A percentile compares a stretch with the other conserved stretches of the same genome.
Conservation (phyloP, 495 filamentous ascomycete species). For the Tetracladium setigerum region DNA sequence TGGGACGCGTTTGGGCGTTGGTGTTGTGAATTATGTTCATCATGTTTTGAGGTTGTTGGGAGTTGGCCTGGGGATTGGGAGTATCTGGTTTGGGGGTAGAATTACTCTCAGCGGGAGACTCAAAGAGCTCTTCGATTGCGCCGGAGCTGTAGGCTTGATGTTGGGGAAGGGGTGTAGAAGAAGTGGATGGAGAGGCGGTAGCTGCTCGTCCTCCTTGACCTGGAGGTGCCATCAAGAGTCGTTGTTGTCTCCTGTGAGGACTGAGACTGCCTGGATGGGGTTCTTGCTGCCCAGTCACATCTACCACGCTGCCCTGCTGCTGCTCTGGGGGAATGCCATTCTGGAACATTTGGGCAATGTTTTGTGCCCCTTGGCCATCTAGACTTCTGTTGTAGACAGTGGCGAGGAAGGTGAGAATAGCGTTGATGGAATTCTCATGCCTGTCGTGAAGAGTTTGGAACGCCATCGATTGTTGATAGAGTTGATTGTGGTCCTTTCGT, state of each 20-base stretch:
- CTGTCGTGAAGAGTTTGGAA: constrained; percentile 90
- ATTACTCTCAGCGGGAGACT: constrained; percentile 12
- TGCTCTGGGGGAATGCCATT: constrained; percentile 54
- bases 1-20: constrained; percentile 54
- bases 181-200: constrained; percentile 29
- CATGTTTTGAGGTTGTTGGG: constrained; percentile 53
- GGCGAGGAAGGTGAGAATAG: constrained; percentile 91
- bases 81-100: constrained; percentile 2
- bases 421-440: constrained; percentile 96
- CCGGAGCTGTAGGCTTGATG: constrained; percentile 24
- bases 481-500: constrained; percentile 75
- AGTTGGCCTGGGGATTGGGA: constrained; percentile 43
- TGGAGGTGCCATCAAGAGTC: constrained; percentile 23
- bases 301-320: constrained; percentile 62
- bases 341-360: constrained; percentile 63
- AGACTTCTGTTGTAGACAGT: constrained; percentile 81
- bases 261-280: constrained; percentile 31
- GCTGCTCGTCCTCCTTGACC: constrained; percentile 23
- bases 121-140: constrained; percentile 28
- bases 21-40: constrained; percentile 80
- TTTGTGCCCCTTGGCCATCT: constrained; percentile 49
- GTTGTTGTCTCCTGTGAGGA: constrained; percentile 24
- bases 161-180: constrained; percentile 19
- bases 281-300: constrained; percentile 42
- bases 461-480: constrained; percentile 81